A percentile compares a stretch with the other conserved stretches of the same genome.
Evolutionary conservation across 116 monocot species (phyloP).

Genomic region (Phalaenopsis hybrid): DNA sequence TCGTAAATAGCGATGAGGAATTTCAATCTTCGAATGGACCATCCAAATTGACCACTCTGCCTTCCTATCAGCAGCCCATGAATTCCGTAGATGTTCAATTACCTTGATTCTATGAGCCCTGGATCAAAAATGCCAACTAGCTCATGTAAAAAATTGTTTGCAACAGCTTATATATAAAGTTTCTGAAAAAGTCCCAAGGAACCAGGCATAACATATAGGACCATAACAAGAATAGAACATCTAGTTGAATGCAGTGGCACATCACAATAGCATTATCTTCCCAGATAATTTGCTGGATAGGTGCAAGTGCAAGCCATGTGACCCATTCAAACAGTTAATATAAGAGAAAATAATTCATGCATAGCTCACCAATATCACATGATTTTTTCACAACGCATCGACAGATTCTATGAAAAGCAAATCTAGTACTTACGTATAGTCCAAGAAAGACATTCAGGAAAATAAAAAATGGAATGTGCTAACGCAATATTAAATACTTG

Average conservation of each 20-base stretch:
- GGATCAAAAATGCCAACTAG: slow-evolving; percentile 5
- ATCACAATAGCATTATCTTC: neutral
- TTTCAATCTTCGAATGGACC: slow-evolving; percentile 77
- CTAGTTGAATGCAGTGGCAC: neutral
- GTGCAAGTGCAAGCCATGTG: neutral
- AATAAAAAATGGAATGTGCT: too few species aligned
- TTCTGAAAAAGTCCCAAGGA: neutral
- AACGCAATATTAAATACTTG: neutral
- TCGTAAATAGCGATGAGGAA: slow-evolving; percentile 81
- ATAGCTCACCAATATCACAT: neutral
- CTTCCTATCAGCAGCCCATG: slow-evolving; percentile 71
- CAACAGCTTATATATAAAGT: neutral
- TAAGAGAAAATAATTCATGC: neutral
- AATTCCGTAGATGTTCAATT: slow-evolving; percentile 56
- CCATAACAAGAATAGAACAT: neutral
- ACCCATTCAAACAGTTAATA: neutral
- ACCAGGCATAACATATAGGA: neutral
- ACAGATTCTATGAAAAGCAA: neutral
- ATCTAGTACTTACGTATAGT: neutral
- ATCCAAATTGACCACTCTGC: slow-evolving; percentile 99
- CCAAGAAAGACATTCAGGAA: too few species aligned
- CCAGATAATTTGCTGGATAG: neutral
- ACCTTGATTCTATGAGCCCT: slow-evolving; percentile 66
- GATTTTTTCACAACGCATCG: neutral
- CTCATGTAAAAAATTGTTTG: neutral